Evolutionary conservation across 192 early-diverging fungal genomes (phyloP), one percentile per base, ranked within the genome.

Genomic region (Linnemannia exigua): DNA sequence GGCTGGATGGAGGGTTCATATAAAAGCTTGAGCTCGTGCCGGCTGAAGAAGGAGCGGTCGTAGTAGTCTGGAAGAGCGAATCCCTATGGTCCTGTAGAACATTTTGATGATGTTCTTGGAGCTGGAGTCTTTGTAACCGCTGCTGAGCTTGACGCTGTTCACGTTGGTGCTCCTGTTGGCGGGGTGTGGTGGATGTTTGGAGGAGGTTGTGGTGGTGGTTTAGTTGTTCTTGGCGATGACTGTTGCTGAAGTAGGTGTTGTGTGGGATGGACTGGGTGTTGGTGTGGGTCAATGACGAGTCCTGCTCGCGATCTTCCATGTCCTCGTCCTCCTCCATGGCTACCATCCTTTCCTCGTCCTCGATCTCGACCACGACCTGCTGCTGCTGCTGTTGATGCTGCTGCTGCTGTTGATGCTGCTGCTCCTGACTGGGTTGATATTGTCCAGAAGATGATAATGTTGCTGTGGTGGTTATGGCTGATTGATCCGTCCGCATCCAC

Each of bases 341-440:
- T 14, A 20, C 54, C 41, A 58, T 46, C 52, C 66, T 77, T 36
- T 76, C 41, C 14, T 72, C 85, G 67, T 79, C 58, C 1, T 87
- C 73, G 25, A n/a, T 46, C 71, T 79, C 80, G 33, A 52, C 66
- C 71, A 75, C 80, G 33, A 52, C 66, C 19, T 74, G 67, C 8
- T 6, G 28, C 1, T 33, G 58, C 3, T 63, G 58, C 28, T 63
- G 52, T 54, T n/a, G 52, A n/a, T n/a, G n/a, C n/a, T n/a, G n/a
- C n/a, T n/a, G n/a, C n/a, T n/a, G n/a, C n/a, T n/a, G n/a, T n/a
- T n/a, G n/a, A n/a, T n/a, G n/a, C n/a, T n/a, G n/a, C n/a, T n/a
- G n/a, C n/a, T n/a, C n/a, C n/a, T n/a, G n/a, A n/a, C n/a, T n/a
- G n/a, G n/a, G n/a, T n/a, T n/a, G n/a, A n/a, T n/a, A n/a, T n/a